Base-by-base conservation (phyloP, 306 rosid genomes). In the Dalbergia oliveri region DNA sequence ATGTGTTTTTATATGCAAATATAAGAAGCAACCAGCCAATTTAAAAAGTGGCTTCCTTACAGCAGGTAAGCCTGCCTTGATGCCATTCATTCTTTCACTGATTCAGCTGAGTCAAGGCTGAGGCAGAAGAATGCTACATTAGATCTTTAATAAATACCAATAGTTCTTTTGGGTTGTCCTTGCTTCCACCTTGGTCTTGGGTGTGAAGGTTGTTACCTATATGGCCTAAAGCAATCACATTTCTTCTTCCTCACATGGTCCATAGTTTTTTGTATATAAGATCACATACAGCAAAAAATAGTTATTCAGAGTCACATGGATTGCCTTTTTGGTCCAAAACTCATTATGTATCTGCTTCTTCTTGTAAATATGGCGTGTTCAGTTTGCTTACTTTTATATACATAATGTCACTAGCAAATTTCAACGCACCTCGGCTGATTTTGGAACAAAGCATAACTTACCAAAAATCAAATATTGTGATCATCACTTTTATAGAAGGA, bases 211-310 rank as follows among this genome's bases (percentile, higher is more conserved):
- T 80, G 81, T 82, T 81, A 76, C 82, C 15, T 44, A 37, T 79
- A 44, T 79, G 83, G 84, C 80, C 39, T 19, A 80, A 79, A 73
- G 73, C 72, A n/a, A n/a, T 80, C 73, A 66, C 60, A 66, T 80
- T 79, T 73, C 72, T 76, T 47, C 80, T 64, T 76, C 80, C 44
- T 62, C 75, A 72, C 75, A 21, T 59, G 76, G 49, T 60, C 64
- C 58, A 39, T 81, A 86, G 82, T 37, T 4, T 50, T 54, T 74
- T 85, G 94, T 90, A 85, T 69, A 89, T 87, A 78, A 70, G 66
- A 77, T 63, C 53, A 81, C 47, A 86, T 53, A 77, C 71, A 78
- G 71, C 69, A 66, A 66, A 82, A 80, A 49, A 12, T 78, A 84
- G 88, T 53, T 77, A 78, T 54, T 76, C 80, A 69, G 67, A 81